These are phyloP conservation scores for Tephrocybe sp. DNA, from an alignment of 768 basidiomycete species.

Conservation along the genomic window DNA sequence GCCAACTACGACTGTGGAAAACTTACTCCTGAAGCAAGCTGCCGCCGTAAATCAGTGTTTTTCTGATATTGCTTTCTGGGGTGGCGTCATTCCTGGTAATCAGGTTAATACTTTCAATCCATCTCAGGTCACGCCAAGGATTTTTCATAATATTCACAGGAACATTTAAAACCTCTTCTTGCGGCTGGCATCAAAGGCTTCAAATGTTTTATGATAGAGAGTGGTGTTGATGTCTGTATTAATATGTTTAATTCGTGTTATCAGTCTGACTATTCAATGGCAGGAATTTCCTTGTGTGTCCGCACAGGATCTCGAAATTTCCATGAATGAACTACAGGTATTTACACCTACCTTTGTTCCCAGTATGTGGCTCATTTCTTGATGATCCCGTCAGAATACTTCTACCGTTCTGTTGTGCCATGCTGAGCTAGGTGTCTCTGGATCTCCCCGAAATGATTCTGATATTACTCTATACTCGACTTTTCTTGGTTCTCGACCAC, in stretches of 20 bases:
- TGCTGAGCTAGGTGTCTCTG: constrained; percentile 68
- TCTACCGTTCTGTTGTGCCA: constrained; percentile 84
- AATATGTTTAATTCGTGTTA: constrained; percentile 6
- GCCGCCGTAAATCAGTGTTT: constrained; percentile 74
- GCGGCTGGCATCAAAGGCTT: constrained; percentile 87
- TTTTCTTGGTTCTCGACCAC: constrained; percentile 84
- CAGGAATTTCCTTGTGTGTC: constrained; percentile 94
- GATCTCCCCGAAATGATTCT: constrained; percentile 10
- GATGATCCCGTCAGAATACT: constrained; percentile 43
- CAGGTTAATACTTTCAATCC: constrained; percentile 43
- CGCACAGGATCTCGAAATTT: constrained; percentile 59
- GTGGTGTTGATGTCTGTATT: constrained; percentile 80
- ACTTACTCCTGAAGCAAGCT: constrained; percentile 67
- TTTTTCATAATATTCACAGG: constrained; percentile 34
- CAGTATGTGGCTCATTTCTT: constrained; percentile 3
- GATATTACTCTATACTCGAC: constrained; percentile 67
- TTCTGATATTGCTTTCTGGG: constrained; percentile 90
- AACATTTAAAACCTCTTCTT: constrained; percentile 72
- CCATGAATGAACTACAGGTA: constrained; percentile 79
- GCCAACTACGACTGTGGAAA: constrained; percentile 82
- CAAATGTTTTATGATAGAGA: constrained; percentile 95
- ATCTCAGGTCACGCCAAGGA: not conserved
- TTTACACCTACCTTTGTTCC: constrained; percentile 5
- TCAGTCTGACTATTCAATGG: not conserved
- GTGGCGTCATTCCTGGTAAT: constrained; percentile 92